phyloP scores from a whole-genome alignment of 768 basidiomycete species.

The Tulasnella sp. region DNA sequence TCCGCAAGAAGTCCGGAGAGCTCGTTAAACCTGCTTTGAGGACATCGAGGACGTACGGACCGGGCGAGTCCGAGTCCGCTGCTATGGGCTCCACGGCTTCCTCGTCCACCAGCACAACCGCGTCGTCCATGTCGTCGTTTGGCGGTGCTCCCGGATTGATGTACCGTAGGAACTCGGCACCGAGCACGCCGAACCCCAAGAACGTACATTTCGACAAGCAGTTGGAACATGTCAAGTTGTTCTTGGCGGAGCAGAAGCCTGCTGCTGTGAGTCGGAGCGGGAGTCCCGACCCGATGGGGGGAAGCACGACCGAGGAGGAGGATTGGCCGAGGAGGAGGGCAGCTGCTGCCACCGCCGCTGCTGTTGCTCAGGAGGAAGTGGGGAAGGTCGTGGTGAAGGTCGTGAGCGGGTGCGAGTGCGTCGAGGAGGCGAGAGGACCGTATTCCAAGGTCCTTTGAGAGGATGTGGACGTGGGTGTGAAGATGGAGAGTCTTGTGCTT shows the following conservation, averaged over 20 bases:
- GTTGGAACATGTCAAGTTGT: constrained; percentile 89
- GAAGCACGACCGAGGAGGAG: constrained; percentile 28
- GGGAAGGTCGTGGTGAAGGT: constrained; percentile 37
- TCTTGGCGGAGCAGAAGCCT: constrained; percentile 90
- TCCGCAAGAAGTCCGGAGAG: constrained; percentile 91
- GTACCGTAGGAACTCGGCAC: constrained; percentile 33
- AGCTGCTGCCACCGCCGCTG: not conserved
- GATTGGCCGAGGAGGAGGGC: not conserved
- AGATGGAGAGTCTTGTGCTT: constrained; percentile 31
- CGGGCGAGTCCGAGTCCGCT: constrained; percentile 22
- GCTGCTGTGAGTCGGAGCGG: constrained; percentile 86
- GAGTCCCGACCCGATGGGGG: constrained; percentile 62
- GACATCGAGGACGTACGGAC: constrained; percentile 28
- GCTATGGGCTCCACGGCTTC: constrained; percentile 39
- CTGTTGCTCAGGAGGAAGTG: not conserved
- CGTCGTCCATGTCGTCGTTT: too few relatives aligned
- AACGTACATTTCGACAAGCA: constrained; percentile 88
- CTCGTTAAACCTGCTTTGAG: constrained; percentile 79
- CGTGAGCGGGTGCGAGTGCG: constrained; percentile 14
- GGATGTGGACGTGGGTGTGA: constrained; percentile 20
- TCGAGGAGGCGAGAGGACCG: not conserved
- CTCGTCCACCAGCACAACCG: constrained; percentile 22
- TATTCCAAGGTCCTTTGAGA: not conserved
- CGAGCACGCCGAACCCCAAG: constrained; percentile 65
- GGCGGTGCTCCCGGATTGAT: constrained; percentile 19